These are phyloP conservation scores for Penicillium maclennaniae DNA, from an alignment of 495 filamentous ascomycete species.

Conservation along the genomic window DNA sequence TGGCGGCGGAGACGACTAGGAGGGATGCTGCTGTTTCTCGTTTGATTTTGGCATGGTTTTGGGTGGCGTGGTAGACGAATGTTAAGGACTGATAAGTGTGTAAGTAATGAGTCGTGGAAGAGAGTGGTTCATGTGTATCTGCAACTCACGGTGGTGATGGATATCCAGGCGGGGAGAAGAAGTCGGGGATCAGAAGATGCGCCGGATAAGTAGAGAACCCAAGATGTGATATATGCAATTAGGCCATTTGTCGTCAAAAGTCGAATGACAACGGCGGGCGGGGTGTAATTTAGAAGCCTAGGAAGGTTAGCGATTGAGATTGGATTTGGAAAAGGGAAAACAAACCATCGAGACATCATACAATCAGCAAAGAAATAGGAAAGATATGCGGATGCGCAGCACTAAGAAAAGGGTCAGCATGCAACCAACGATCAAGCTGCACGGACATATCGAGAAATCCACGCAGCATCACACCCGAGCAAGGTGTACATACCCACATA, in stretches of 20 bases:
- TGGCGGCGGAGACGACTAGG: slow-evolving; percentile 68
- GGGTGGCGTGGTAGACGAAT: slow-evolving; percentile 73
- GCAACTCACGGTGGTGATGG: slow-evolving; percentile 66
- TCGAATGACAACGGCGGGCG: slow-evolving; percentile 77
- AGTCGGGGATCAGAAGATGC: slow-evolving; percentile 71
- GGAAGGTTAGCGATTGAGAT: background rate
- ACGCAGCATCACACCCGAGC: background rate
- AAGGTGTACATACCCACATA: slow-evolving; percentile 67
- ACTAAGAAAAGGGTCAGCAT: slow-evolving; percentile 43
- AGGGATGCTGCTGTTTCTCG: slow-evolving; percentile 78
- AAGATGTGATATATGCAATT: slow-evolving; percentile 78
- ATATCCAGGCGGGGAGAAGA: slow-evolving; percentile 82
- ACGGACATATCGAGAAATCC: background rate
- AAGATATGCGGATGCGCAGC: slow-evolving; percentile 76
- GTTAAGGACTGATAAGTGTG: slow-evolving; percentile 58
- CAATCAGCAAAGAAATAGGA: slow-evolving; percentile 89
- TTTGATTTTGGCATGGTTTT: slow-evolving; percentile 76
- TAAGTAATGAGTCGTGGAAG: background rate
- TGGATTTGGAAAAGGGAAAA: slow-evolving; percentile 4
- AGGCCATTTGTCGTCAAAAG: slow-evolving; percentile 74
- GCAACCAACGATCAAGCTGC: background rate
- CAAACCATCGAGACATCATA: slow-evolving; percentile 87
- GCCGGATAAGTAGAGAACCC: slow-evolving; percentile 71
- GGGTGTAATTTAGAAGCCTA: slow-evolving; percentile 85
- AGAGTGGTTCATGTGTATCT: background rate